Base-by-base conservation (phyloP, 1,284 basidiomycete genomes). In the Quambalaria eucalypti region DNA sequence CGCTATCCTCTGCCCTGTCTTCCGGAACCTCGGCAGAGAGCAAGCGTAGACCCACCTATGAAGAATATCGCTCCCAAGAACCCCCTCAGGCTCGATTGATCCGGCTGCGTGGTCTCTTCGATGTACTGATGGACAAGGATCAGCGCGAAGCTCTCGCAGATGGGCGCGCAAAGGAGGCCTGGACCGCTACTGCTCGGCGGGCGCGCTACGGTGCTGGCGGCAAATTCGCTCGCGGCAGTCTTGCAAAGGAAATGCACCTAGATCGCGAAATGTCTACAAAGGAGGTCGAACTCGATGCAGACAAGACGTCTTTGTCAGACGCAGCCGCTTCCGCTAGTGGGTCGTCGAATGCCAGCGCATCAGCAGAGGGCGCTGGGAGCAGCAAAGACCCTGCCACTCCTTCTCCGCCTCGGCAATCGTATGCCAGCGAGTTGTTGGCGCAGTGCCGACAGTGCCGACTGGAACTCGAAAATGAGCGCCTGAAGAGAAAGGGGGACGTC, bases 11-110 rank as follows among this genome's bases (percentile, higher is more conserved):
- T 23, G 19, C 42, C 21, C 14, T 21, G n/a, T 23, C 42, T 5
- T 23, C 42, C 23, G 23, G 8, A 19, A 14, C 42, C 21, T 21
- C 42, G 3, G n/a, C 42, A 12, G 25, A 46, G n/a, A 21, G 42
- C 42, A 23, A 55, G 6, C 52, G 60, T 2, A 36, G 62, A 29
- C 64, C 71, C 28, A 57, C 61, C 3, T 75, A 65, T 42, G 71
- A 73, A 25, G 62, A 74, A 52, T 69, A 68, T 36, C 58, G 73
- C 0, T 63, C 66, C 7, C 65, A 75, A 31, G 73, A 75, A 50
- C 73, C 73, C 8, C 73, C 73, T 5, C 73, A 75, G 57, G 68
- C 73, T 14, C 60, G 73, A 8, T 58, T 75, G 5, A 68, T 75
- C 21, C 65, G 73, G 21, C 60, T 75, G 19, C 63, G 73, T 9